phyloP scores from a whole-genome alignment of 257 asterid species.

The Anisodus tanguticus region DNA sequence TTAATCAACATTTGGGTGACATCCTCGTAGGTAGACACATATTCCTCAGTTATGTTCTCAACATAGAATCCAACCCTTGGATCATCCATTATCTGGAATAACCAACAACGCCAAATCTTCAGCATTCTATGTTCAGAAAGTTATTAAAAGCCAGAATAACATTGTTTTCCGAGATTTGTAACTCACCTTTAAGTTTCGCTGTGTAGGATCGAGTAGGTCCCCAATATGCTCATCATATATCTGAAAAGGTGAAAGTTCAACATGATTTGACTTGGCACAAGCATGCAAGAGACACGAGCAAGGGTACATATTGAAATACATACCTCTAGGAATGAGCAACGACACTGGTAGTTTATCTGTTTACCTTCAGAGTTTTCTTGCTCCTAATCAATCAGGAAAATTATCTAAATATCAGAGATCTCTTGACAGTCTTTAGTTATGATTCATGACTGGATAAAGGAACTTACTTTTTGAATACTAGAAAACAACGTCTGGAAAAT shows the following conservation, averaged over 20 bases:
- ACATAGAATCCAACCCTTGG: constrained; percentile 81
- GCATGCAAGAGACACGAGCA: background rate
- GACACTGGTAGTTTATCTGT: constrained; percentile 80
- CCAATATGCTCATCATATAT: constrained; percentile 85
- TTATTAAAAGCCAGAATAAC: background rate
- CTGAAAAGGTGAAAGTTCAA: constrained; percentile 44
- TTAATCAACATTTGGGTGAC: constrained; percentile 81
- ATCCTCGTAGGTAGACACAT: constrained; percentile 80
- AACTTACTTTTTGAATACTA: constrained; percentile 72
- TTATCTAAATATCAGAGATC: constrained; percentile 15
- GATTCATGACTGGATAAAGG: background rate
- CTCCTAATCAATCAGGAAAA: constrained; percentile 52
- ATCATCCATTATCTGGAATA: constrained; percentile 79
- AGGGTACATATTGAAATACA: background rate
- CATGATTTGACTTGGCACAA: background rate
- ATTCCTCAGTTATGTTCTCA: constrained; percentile 90
- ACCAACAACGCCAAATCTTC: constrained; percentile 26
- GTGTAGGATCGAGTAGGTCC: constrained; percentile 90
- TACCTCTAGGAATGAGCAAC: constrained; percentile 99
- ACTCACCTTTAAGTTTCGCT: constrained; percentile 76
- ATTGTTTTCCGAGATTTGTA: background rate
- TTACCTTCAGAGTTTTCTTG: constrained; percentile 69
- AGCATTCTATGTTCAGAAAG: constrained; percentile 16
- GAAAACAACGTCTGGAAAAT: constrained; percentile 79
- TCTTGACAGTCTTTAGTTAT: constrained; percentile 13